These are phyloP conservation scores for Solanum hybrid DNA, from an alignment of 305 asterid species.

Conservation along the genomic window DNA sequence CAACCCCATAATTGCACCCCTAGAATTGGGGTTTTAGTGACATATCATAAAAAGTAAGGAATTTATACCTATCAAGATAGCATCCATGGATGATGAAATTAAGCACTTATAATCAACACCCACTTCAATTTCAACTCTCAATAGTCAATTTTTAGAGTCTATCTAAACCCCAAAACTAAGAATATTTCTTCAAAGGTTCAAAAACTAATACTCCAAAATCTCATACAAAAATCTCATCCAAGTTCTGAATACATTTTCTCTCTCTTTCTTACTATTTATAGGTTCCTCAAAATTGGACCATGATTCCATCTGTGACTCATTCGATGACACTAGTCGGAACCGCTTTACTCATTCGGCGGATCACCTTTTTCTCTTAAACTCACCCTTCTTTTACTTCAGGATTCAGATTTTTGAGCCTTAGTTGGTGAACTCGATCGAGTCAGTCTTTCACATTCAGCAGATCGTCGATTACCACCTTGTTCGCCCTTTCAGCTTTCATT, in stretches of 20 bases:
- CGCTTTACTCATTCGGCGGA: background rate
- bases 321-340: background rate
- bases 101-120: background rate
- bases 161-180: background rate
- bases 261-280: no score
- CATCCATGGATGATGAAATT: background rate
- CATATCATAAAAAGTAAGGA: background rate
- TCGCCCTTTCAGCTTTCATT: background rate
- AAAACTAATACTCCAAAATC: background rate
- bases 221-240: background rate
- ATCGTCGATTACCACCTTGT: background rate
- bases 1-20: background rate
- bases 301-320: background rate
- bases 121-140: background rate
- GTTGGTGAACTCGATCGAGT: background rate
- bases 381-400: background rate
- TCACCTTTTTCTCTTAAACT: background rate
- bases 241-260: background rate
- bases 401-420: background rate
- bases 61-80: background rate
- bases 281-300: background rate
- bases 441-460: background rate
- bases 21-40: no score
- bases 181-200: background rate
- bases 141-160: background rate